phyloP scores from a whole-genome alignment of 176 grass and related monocot genomes.

The Oryza glaberrima region DNA sequence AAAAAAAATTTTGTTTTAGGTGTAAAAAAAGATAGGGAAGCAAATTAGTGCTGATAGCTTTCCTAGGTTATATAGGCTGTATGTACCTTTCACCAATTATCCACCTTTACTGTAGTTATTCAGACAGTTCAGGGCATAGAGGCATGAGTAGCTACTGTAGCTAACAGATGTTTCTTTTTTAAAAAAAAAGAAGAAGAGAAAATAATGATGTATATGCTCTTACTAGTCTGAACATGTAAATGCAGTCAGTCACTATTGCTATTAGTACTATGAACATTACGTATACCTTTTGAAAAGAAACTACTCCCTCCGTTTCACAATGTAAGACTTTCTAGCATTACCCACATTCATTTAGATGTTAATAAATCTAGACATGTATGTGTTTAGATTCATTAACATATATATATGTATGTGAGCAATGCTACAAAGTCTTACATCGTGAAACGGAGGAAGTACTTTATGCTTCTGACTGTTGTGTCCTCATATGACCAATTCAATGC shows the following conservation, averaged over 20 bases:
- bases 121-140: neutral
- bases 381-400: no score
- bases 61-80: neutral
- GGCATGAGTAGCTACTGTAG: neutral
- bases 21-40: neutral
- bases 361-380: no score
- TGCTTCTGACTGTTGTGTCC: neutral
- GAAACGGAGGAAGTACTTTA: neutral
- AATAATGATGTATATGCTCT: neutral
- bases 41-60: neutral
- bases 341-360: no score
- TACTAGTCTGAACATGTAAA: neutral
- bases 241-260: neutral
- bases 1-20: neutral
- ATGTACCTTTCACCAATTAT: no score
- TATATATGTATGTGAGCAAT: no score
- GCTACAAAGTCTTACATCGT: no score
- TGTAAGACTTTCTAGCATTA: no score
- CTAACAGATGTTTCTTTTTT: neutral
- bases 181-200: no score
- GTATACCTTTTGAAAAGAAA: neutral
- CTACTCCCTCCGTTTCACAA: neutral
- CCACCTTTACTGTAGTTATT: no score
- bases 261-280: neutral
- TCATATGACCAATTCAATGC: constrained; percentile 2